Conservation (phyloP, 306 rosid genomes). For the Vigna unguiculata region DNA sequence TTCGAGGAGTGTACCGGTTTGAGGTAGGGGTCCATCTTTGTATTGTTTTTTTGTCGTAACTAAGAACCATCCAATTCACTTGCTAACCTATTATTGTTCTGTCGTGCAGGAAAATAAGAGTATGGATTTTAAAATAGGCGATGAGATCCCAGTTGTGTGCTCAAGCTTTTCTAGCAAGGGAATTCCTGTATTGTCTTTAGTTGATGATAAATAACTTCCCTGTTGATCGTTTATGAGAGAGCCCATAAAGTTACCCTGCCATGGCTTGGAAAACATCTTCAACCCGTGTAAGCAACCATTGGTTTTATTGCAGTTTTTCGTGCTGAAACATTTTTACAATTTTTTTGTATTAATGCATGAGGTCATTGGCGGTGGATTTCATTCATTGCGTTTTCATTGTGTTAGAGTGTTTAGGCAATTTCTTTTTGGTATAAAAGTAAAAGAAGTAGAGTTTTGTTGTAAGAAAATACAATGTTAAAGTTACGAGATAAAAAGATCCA, state of each 20-base stretch:
- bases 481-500: too few relatives aligned
- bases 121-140: conserved; percentile 62
- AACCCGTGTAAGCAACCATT: background rate
- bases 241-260: background rate
- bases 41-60: conserved; percentile 7
- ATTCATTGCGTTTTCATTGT: too few relatives aligned
- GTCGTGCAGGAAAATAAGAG: conserved; percentile 58
- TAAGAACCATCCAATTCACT: conserved; percentile 15
- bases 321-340: too few relatives aligned
- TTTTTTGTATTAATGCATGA: too few relatives aligned
- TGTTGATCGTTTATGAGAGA: conserved; percentile 14
- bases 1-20: conserved; percentile 83
- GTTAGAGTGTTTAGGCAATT: too few relatives aligned
- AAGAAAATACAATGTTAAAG: too few relatives aligned
- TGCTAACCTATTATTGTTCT: conserved; percentile 38
- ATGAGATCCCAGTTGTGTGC: conserved; percentile 70
- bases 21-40: conserved; percentile 60
- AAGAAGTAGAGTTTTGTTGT: too few relatives aligned
- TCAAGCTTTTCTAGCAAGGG: conserved; percentile 80
- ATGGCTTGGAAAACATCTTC: conserved; percentile 36
- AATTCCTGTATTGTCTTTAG: conserved; percentile 72
- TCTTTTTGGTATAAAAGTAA: too few relatives aligned
- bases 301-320: conserved; percentile 1
- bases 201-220: conserved; percentile 53
- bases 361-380: too few relatives aligned